Base-by-base conservation (phyloP, 2,329 filamentous ascomycete species). In the Scytalidium lignicola region DNA sequence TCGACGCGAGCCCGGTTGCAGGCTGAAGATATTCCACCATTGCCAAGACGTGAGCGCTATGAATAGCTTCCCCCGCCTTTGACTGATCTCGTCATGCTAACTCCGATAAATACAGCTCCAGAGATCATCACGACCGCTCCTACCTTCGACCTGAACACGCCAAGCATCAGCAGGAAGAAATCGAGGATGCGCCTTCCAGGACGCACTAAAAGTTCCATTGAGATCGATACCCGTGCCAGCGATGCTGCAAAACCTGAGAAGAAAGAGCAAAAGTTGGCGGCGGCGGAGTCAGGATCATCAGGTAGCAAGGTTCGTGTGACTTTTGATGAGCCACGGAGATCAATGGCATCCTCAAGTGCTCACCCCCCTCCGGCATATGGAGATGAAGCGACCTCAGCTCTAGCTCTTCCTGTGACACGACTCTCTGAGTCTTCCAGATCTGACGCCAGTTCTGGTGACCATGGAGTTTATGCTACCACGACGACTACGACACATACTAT, bases 121-220 rank as follows among this genome's bases (percentile, higher is more conserved):
- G 74, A 80, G 58, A 97, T 97, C 64, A 93, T 97, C 66, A 96
- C 88, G 44, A 97, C 92, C 10, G 88, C 91, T 15, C 91, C 93
- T 9, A 93, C 90, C 8, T 79, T 83, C 57, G 79, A 86, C 46
- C 64, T 81, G 18, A 73, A 74, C 29, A 46, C 46, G n/a, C 18
- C 66, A 53, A 77, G 74, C 48, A 22, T 66, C 52, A 77, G 73
- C 44, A 83, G 79, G 64, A 82, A 78, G 56, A 66, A 74, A 39
- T 76, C 79, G 26, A 74, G 79, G 39, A 71, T 82, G 53, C 76
- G 73, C 58, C 67, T 83, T 18, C 71, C 76, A 20, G 68, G 73
- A 47, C 75, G 74, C 29, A 70, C 64, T 70, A 55, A 74, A 47
- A 52, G 57, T 13, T 49, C 51, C 3, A 46, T 50, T 15, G 55